These are phyloP conservation scores for Primulina huaijiensis DNA, from an alignment of 257 asterid species.

Conservation along the genomic window DNA sequence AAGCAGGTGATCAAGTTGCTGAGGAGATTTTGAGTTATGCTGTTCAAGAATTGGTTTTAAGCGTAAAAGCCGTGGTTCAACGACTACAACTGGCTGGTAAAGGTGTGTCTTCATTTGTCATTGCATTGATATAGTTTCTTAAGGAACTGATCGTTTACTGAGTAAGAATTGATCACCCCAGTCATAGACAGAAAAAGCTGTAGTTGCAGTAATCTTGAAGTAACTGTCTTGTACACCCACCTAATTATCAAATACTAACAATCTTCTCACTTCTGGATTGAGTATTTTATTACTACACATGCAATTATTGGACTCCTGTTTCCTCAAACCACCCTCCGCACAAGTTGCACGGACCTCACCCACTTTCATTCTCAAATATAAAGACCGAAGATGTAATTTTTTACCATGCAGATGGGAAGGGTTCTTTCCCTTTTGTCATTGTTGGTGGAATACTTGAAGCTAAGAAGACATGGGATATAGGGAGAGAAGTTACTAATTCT, in stretches of 20 bases:
- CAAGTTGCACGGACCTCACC: background rate
- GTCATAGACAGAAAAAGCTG: background rate
- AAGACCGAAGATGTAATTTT: slow-evolving; percentile 10
- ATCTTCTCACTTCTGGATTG: background rate
- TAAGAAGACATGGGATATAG: slow-evolving; percentile 62
- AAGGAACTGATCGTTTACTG: slow-evolving; percentile 1
- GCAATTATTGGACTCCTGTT: background rate
- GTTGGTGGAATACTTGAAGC: slow-evolving; percentile 73
- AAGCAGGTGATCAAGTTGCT: slow-evolving; percentile 85
- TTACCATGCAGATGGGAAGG: slow-evolving; percentile 60
- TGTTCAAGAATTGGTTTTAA: slow-evolving; percentile 72
- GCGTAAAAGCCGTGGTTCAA: slow-evolving; percentile 85
- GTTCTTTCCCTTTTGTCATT: slow-evolving; percentile 80
- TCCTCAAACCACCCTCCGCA: slow-evolving; percentile 1
- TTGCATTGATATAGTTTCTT: background rate
- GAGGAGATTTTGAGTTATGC: slow-evolving; percentile 67
- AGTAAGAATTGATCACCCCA: background rate
- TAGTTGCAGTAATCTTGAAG: slow-evolving; percentile 15
- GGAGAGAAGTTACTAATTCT: slow-evolving; percentile 57
- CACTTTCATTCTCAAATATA: background rate
- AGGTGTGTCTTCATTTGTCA: slow-evolving; percentile 34
- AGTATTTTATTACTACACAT: background rate
- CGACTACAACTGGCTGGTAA: slow-evolving; percentile 76
- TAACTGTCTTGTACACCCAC: background rate
- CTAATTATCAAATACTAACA: background rate